phyloP scores from a whole-genome alignment of 352 stramenopile species.

The Paralagenidium karlingii region DNA sequence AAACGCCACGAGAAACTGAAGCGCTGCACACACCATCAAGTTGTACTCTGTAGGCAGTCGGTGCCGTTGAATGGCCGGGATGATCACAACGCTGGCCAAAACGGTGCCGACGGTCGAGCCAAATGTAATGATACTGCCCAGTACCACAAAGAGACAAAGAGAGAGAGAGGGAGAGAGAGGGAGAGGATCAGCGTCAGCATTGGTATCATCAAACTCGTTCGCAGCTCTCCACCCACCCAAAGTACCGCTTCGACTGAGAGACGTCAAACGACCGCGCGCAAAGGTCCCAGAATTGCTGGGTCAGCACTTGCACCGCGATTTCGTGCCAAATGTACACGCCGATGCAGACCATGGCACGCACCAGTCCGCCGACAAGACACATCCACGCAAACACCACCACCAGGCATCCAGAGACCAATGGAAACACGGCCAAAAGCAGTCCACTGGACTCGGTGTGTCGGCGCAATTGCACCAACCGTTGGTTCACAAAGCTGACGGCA shows the following conservation, averaged over 20 bases:
- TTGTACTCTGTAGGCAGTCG: constrained; percentile 62
- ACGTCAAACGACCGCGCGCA: constrained; percentile 74
- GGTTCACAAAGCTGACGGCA: constrained; percentile 30
- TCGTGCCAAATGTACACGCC: constrained; percentile 76
- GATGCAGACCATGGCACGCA: no score
- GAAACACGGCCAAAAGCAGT: constrained; percentile 40
- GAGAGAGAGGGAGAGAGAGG: no score
- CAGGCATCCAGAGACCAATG: constrained; percentile 26
- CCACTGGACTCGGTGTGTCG: constrained; percentile 11
- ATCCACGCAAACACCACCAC: constrained; percentile 38
- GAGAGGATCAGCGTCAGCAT: no score
- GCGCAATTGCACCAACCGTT: constrained; percentile 16
- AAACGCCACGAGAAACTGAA: constrained; percentile 45
- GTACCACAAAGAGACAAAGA: no score
- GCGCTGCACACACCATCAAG: constrained; percentile 29
- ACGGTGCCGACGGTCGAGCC: constrained; percentile 69
- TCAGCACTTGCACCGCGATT: constrained; percentile 55
- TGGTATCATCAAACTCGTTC: no score
- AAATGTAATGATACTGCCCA: constrained; percentile 67
- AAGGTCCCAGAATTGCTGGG: constrained; percentile 80
- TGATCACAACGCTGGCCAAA: constrained; percentile 53
- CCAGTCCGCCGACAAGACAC: no score
- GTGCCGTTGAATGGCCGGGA: constrained; percentile 33
- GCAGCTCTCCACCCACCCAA: constrained; percentile 39
- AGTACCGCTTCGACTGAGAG: constrained; percentile 74